phyloP scores from a whole-genome alignment of 2,329 filamentous ascomycete genomes.

The Diaporthe citriasiana region DNA sequence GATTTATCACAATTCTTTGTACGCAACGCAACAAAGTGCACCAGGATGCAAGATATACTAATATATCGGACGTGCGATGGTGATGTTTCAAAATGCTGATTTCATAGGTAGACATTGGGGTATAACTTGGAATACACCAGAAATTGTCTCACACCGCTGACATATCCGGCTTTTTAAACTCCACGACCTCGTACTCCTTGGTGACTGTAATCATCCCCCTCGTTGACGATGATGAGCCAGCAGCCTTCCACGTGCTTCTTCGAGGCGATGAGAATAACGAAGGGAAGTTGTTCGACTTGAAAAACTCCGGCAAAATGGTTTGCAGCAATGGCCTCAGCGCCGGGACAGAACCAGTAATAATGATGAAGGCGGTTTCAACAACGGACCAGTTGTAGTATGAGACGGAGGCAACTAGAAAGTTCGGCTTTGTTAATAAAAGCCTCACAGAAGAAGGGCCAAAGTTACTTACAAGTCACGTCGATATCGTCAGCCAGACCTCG shows the following conservation, averaged over 20 bases:
- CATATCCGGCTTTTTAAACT: background rate
- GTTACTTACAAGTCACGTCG: slow-evolving; percentile 50
- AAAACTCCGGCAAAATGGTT: slow-evolving; percentile 24
- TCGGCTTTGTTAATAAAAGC: background rate
- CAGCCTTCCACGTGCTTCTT: slow-evolving; percentile 9
- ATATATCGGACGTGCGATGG: background rate
- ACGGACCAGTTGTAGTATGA: slow-evolving; percentile 51
- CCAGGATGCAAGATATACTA: background rate
- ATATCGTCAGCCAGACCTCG: slow-evolving; percentile 43
- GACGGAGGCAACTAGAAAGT: slow-evolving; percentile 47
- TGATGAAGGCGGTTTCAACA: slow-evolving; percentile 51
- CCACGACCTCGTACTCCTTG: slow-evolving; percentile 23
- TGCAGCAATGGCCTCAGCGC: slow-evolving; percentile 47
- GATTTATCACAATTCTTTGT: background rate
- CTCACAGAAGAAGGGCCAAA: background rate
- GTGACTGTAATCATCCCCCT: slow-evolving; percentile 28
- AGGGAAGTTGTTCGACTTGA: slow-evolving; percentile 33
- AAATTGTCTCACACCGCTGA: background rate
- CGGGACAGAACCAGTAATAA: slow-evolving; percentile 53
- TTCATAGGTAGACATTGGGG: background rate
- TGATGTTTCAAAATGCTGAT: background rate
- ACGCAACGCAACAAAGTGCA: background rate
- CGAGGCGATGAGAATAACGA: background rate
- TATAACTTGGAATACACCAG: background rate
- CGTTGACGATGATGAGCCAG: background rate